Evolutionary conservation across 75 land plant genomes (phyloP).

Genomic region (Cupressus sempervirens): DNA sequence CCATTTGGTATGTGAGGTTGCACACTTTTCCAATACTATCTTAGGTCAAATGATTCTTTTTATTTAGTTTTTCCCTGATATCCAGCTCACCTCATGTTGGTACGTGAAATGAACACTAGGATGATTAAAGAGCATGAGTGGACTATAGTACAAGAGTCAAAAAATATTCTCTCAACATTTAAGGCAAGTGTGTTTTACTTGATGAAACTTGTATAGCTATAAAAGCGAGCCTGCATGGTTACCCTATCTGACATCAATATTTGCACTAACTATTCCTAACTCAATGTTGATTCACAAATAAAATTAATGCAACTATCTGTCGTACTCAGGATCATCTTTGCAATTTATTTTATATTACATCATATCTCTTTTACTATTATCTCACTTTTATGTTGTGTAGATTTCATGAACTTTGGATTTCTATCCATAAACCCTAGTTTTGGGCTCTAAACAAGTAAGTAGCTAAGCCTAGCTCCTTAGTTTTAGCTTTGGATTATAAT

Average conservation of each 20-base stretch:
- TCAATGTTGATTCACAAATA: neutral
- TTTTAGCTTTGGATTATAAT: neutral
- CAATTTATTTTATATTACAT: neutral
- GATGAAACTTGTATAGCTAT: neutral
- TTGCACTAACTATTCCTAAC: neutral
- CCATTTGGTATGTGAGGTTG: constrained; percentile 30
- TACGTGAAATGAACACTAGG: too few relatives aligned
- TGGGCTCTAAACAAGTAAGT: too few relatives aligned
- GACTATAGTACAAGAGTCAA: too few relatives aligned
- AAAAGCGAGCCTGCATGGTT: neutral
- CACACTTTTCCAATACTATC: too few relatives aligned
- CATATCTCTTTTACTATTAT: too few relatives aligned
- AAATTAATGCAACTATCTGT: neutral
- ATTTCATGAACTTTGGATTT: too few relatives aligned
- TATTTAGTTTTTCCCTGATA: neutral
- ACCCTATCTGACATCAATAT: neutral
- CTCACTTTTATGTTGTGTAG: too few relatives aligned
- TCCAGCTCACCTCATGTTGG: too few relatives aligned
- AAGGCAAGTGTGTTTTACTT: neutral
- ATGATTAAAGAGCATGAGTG: too few relatives aligned
- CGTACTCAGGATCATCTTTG: neutral
- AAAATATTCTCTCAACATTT: neutral
- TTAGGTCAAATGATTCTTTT: neutral
- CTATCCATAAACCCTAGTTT: too few relatives aligned
- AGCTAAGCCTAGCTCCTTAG: too few relatives aligned